phyloP scores from a whole-genome alignment of 225 moss, liverwort and hornwort species.

The Bryoerythrophyllum caledonicum region DNA sequence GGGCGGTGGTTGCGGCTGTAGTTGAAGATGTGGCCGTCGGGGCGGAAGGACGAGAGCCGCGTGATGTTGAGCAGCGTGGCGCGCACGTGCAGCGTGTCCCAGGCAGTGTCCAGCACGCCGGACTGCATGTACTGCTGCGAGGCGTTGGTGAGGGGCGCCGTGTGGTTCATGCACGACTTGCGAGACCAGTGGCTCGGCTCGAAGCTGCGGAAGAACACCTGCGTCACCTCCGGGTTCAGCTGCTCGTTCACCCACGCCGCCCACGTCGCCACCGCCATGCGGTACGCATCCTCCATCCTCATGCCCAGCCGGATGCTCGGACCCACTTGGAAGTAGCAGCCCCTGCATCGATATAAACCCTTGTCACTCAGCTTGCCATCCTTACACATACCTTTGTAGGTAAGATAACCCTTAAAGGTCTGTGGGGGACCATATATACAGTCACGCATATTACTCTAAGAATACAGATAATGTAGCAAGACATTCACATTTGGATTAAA shows the following conservation, averaged over 20 bases:
- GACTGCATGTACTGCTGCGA: slow-evolving; percentile 53
- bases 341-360: slow-evolving; percentile 36
- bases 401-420: too few species aligned
- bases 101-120: slow-evolving; percentile 48
- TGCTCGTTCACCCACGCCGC: slow-evolving; percentile 86
- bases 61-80: slow-evolving; percentile 62
- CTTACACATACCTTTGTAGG: too few species aligned
- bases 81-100: slow-evolving; percentile 49
- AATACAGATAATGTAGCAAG: too few species aligned
- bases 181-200: slow-evolving; percentile 80
- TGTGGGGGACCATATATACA: background rate
- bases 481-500: too few species aligned
- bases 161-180: slow-evolving; percentile 36
- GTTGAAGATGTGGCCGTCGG: slow-evolving; percentile 66
- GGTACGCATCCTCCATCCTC: slow-evolving; percentile 71
- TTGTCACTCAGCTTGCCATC: slow-evolving; percentile 21
- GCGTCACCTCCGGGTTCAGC: slow-evolving; percentile 62
- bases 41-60: slow-evolving; percentile 53
- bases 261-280: slow-evolving; percentile 69
- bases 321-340: slow-evolving; percentile 75
- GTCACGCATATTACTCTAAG: too few species aligned
- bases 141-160: slow-evolving; percentile 36
- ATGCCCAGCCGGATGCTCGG: slow-evolving; percentile 70
- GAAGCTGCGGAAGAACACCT: slow-evolving; percentile 82
- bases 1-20: slow-evolving; percentile 39